Evolutionary conservation across 176 grass and related monocot species (phyloP), one percentile per base, ranked within the genome.

Genomic region (Tuctoria greenei): DNA sequence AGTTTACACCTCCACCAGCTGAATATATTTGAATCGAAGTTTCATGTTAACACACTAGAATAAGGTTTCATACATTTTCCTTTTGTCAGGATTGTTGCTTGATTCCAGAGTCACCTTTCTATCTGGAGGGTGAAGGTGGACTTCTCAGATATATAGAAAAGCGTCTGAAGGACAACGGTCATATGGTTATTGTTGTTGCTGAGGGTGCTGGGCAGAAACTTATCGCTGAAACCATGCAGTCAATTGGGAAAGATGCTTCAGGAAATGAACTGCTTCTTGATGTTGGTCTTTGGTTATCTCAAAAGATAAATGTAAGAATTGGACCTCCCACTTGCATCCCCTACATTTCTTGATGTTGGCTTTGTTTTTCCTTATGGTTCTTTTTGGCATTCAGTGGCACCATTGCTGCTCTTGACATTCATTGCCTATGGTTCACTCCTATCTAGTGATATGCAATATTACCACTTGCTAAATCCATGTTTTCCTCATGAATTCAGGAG

Each of bases 111-210:
- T 98, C 95, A 23, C 91, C 91, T 69, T 98, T 98, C 87, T 92
- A 86, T 72, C 68, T 98, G 70, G 95, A 98, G 46, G 91, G 95
- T 55, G 87, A 85, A 70, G 95, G 95, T 67, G 95, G 95, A 55
- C 83, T 95, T 64, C 87, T 88, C 45, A 88, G 71, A 80, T 92
- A 88, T 61, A 84, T 95, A 44, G 95, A 98, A 59, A 98, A 87
- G 61, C 86, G 91, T 21, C 82, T 98, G 65, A 94, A 98, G 83
- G 95, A 98, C 10, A 86, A 82, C 17, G 91, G 91, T 18, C 95
- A 98, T 82, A 98, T 98, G 95, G 95, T 98, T 72, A 94, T 98
- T 69, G 91, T 98, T 56, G 86, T 98, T 81, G 95, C 95, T 62
- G 95, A 98, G 86, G 95, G 95, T 81, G 95, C 95, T 37, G 91